phyloP scores from a whole-genome alignment of 768 basidiomycete genomes.

The Cystobasidiopsis lactophilus region DNA sequence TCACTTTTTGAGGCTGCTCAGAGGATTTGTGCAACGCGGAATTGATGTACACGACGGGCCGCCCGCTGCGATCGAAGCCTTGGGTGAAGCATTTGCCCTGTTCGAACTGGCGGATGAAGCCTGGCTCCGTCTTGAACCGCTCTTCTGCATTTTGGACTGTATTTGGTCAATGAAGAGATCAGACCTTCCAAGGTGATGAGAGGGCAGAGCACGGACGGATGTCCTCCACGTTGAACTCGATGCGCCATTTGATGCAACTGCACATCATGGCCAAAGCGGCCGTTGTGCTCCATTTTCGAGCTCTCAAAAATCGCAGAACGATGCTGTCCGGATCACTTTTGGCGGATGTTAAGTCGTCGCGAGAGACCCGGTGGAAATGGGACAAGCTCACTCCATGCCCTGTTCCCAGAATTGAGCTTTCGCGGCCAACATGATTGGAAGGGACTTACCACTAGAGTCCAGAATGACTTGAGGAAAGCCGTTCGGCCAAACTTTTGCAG shows the following conservation, averaged over 20 bases:
- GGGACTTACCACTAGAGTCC: slow-evolving; percentile 11
- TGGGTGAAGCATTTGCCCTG: slow-evolving; percentile 16
- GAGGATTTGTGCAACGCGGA: slow-evolving; percentile 5
- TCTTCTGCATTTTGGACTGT: slow-evolving; percentile 17
- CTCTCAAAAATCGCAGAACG: slow-evolving; percentile 15
- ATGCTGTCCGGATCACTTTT: slow-evolving; percentile 16
- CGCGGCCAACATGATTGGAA: neutral
- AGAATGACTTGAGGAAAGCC: slow-evolving; percentile 15
- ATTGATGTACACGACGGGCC: slow-evolving; percentile 14
- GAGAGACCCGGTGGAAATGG: too few species aligned
- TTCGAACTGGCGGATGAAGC: slow-evolving; percentile 17
- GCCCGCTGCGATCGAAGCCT: slow-evolving; percentile 14
- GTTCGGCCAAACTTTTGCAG: slow-evolving; percentile 15
- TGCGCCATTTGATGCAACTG: slow-evolving; percentile 18
- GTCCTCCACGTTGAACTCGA: slow-evolving; percentile 15
- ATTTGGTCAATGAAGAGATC: too few species aligned
- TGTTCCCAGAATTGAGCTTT: too few species aligned
- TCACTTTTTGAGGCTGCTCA: slow-evolving; percentile 5
- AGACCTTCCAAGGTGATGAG: too few species aligned
- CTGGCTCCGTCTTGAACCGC: slow-evolving; percentile 12
- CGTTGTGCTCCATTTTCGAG: slow-evolving; percentile 16
- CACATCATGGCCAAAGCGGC: slow-evolving; percentile 17
- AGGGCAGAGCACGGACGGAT: too few species aligned
- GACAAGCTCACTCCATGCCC: too few species aligned
- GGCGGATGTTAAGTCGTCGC: too few species aligned